Evolutionary conservation across 805 yeast species (phyloP).

Genomic region (Priceomyces carsonii): DNA sequence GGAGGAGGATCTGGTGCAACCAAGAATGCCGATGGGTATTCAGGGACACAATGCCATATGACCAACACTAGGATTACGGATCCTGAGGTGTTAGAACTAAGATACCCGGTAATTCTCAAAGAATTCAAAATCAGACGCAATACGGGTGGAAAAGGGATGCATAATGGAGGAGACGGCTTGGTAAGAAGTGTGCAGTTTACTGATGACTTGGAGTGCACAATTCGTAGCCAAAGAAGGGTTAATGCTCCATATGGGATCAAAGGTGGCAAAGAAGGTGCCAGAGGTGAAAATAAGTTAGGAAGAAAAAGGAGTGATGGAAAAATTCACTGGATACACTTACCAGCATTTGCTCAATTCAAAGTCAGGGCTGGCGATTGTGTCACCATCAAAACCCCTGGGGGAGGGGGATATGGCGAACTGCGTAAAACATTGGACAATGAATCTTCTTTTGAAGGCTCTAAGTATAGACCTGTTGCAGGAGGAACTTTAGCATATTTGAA

Average conservation of each 20-base stretch:
- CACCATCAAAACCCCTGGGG: conserved; percentile 77
- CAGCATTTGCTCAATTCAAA: conserved; percentile 67
- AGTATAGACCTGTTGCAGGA: conserved; percentile 11
- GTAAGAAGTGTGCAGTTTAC: conserved; percentile 20
- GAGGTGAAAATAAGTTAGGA: conserved; percentile 41
- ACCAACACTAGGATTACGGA: conserved; percentile 27
- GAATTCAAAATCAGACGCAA: conserved; percentile 16
- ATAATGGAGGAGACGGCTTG: conserved; percentile 22
- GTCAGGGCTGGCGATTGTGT: conserved; percentile 65
- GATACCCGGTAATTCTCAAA: conserved; percentile 18
- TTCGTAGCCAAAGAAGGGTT: conserved; percentile 22
- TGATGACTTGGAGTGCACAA: conserved; percentile 16
- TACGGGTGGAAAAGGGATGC: conserved; percentile 20
- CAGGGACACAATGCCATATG: conserved; percentile 50
- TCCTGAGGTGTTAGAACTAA: conserved; percentile 21
- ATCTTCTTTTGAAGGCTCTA: neutral
- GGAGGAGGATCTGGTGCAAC: conserved; percentile 14
- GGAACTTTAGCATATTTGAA: conserved; percentile 22
- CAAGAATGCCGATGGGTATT: conserved; percentile 15
- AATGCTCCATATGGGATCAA: conserved; percentile 28
- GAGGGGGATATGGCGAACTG: conserved; percentile 70
- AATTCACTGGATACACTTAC: conserved; percentile 29
- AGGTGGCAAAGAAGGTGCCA: conserved; percentile 23
- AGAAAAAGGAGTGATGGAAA: conserved; percentile 27
- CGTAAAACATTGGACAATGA: conserved; percentile 14